Conservation (phyloP, 257 asterid species). For the Asclepias syriaca region DNA sequence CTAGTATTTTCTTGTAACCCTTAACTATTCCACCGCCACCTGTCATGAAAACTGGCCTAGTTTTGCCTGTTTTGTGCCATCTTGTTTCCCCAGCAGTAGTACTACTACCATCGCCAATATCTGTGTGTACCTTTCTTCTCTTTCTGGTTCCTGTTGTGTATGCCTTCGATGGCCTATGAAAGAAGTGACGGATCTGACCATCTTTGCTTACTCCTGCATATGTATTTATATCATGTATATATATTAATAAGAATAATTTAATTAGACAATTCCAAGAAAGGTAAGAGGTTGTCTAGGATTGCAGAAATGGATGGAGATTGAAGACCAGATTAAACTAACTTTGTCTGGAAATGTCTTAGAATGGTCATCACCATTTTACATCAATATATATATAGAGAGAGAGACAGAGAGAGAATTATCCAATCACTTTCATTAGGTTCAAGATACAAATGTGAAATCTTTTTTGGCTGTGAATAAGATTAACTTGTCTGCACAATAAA, state of each 20-base stretch:
- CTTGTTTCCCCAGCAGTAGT: conserved; percentile 50
- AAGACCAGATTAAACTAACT: not conserved
- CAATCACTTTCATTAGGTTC: not conserved
- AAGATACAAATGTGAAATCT: not conserved
- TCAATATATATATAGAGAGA: not conserved
- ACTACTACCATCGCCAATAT: conserved; percentile 33
- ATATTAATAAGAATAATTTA: not conserved
- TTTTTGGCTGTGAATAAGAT: no score
- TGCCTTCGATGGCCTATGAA: conserved; percentile 89
- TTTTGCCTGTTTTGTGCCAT: conserved; percentile 95
- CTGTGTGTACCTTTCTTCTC: conserved; percentile 78
- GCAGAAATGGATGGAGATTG: not conserved
- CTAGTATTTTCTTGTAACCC: conserved; percentile 85
- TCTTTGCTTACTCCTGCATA: conserved; percentile 68
- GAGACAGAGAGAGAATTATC: not conserved
- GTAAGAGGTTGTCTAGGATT: not conserved
- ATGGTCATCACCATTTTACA: not conserved
- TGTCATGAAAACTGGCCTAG: conserved; percentile 43
- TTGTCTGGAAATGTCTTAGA: not conserved
- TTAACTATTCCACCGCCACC: conserved; percentile 24
- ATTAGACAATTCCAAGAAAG: not conserved
- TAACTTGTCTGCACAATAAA: no score
- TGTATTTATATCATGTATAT: no score
- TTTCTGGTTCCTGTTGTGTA: conserved; percentile 92
- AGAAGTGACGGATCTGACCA: conserved; percentile 92